Conservation (phyloP, 257 asterid species). For the Solanum dulcamara region DNA sequence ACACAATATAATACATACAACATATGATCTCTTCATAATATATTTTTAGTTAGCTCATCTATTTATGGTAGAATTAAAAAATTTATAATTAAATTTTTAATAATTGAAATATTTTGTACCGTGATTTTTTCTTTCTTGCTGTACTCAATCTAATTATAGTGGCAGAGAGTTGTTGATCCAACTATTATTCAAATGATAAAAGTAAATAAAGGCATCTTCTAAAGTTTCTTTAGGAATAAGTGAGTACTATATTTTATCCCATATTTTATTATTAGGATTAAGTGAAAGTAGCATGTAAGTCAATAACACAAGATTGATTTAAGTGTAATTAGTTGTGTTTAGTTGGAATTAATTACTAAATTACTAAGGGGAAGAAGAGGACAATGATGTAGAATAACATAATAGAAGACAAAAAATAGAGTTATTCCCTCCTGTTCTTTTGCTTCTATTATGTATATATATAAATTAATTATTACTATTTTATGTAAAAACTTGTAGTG, state of each 20-base stretch:
- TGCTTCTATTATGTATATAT: neutral
- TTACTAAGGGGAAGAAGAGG: neutral
- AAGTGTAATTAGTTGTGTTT: neutral
- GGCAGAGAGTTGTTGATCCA: neutral
- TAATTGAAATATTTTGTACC: neutral
- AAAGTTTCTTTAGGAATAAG: neutral
- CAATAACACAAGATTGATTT: neutral
- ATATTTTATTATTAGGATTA: neutral
- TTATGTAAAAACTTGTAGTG: neutral
- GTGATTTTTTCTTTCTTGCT: neutral
- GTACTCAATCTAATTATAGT: neutral
- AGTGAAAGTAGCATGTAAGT: neutral
- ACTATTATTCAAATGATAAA: neutral
- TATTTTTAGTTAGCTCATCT: neutral
- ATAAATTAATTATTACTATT: neutral
- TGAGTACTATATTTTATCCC: neutral
- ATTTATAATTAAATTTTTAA: neutral
- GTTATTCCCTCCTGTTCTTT: neutral
- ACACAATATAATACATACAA: neutral
- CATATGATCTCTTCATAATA: neutral
- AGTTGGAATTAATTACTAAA: neutral
- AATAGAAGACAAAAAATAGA: neutral
- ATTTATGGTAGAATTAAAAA: neutral
- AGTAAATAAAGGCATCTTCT: neutral
- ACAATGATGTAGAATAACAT: neutral